Base-by-base conservation (phyloP, 208 protist genomes). In the Leptomonas seymouri region DNA sequence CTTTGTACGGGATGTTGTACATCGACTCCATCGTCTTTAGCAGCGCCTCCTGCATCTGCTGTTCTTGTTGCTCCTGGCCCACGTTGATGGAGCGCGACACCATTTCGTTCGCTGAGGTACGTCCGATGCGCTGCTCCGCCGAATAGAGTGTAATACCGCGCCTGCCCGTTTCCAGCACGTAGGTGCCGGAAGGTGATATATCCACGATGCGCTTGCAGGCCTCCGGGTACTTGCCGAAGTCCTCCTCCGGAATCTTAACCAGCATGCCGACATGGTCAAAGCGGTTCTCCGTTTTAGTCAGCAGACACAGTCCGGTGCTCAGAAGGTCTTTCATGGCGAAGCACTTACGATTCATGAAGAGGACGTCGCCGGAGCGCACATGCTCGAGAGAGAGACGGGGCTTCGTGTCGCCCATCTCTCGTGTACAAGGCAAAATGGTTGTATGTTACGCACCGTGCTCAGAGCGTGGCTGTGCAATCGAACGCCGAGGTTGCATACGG, bases 201-300 rank as follows among this genome's bases (percentile, higher is more conserved):
- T 81, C 64, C 12, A 74, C 66, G 48, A 84, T 63, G 54, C 74
- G 74, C 65, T 76, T 60, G 18, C 51, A 46, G 14, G 79, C 71
- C 36, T 82, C 66, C 15, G 67, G 66, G 46, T 83, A 77, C 34
- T 76, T 51, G 36, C 53, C 36, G 9, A 90, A 36, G n/a, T 90
- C 78, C 25, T 84, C 62, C 16, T 76, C 57, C 3, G 5, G 55
- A 1, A 92, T 72, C 57, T 92, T 90, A 39, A 96, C 51, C 2
- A 96, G 46, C 81, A 96, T 87, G 5, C 82, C 90, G 6, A 93
- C 87, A 50, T 96, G 90, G 55, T 96, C 90, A 63, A 90, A 96
- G 18, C 76, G 72, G 42, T 84, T 93, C 51, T 90, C 86, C 6
- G 81, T 90, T 70, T 96, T 96, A 15, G 79, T 81, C 4, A 92